Evolutionary conservation across 345 rosid species (phyloP).

Genomic region (Syzygium jambos): DNA sequence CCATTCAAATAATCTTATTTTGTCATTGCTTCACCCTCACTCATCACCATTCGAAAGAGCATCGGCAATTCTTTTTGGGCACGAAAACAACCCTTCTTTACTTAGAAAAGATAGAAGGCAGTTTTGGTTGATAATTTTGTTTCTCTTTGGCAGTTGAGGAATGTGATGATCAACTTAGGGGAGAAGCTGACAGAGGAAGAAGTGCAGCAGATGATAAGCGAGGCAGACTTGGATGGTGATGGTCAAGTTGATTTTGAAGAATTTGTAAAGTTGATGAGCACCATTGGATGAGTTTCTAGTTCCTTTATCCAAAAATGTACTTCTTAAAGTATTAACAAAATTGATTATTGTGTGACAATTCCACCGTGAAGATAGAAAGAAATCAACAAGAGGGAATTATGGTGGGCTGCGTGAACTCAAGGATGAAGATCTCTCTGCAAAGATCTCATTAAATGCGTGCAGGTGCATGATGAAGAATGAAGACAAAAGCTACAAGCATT

Average conservation of each 20-base stretch:
- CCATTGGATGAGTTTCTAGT: neutral
- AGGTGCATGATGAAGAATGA: too few species aligned
- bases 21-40: neutral
- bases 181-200: slow-evolving; percentile 87
- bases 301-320: neutral
- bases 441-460: too few species aligned
- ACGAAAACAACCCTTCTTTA: neutral
- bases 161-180: slow-evolving; percentile 91
- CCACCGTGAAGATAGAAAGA: too few species aligned
- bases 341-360: too few species aligned
- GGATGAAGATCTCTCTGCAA: too few species aligned
- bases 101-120: neutral
- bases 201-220: slow-evolving; percentile 79
- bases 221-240: slow-evolving; percentile 95
- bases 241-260: slow-evolving; percentile 88
- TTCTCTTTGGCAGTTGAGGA: slow-evolving; percentile 51
- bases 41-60: neutral
- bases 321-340: too few species aligned
- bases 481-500: too few species aligned
- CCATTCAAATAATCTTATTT: neutral
- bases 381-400: too few species aligned
- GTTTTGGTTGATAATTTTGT: neutral
- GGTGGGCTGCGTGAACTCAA: too few species aligned
- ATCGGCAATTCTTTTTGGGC: neutral
- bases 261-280: slow-evolving; percentile 79